These are phyloP conservation scores for Moesziomyces sp. DNA, from an alignment of 1,284 basidiomycete species.

Conservation along the genomic window DNA sequence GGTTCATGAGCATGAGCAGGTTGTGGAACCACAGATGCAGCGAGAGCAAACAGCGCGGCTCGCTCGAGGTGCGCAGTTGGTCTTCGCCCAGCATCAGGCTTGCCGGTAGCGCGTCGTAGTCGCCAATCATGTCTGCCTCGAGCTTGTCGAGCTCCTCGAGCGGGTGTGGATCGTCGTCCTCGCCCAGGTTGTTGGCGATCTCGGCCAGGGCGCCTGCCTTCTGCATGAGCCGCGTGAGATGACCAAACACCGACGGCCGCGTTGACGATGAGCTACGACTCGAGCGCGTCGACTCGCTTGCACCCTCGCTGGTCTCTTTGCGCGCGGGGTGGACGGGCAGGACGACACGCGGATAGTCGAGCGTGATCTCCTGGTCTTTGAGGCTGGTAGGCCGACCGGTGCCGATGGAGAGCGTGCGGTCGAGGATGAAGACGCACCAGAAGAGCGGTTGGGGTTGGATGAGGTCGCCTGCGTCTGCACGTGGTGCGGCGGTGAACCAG, in stretches of 20 bases:
- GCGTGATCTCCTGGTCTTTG: constrained; percentile 13
- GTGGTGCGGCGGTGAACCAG: neutral
- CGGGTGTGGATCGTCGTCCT: constrained; percentile 8
- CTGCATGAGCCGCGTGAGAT: constrained; percentile 13
- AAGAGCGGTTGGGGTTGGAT: constrained; percentile 8
- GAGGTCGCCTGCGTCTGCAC: neutral
- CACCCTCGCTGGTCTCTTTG: neutral
- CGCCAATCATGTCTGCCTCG: constrained; percentile 6
- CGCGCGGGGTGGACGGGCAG: neutral
- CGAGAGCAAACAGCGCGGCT: constrained; percentile 8
- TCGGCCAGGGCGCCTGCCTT: constrained; percentile 8
- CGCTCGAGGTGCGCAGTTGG: neutral
- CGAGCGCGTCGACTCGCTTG: neutral
- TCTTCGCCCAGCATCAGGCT: constrained; percentile 4
- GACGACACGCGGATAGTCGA: constrained; percentile 5
- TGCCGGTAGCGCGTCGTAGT: constrained; percentile 5
- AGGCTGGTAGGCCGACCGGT: constrained; percentile 8
- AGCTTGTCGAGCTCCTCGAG: constrained; percentile 12
- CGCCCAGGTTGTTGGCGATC: constrained; percentile 15
- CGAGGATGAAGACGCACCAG: constrained; percentile 12
- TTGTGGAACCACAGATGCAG: constrained; percentile 13
- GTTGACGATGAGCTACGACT: neutral
- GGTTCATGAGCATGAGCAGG: constrained; percentile 9
- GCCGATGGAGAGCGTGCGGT: constrained; percentile 8
- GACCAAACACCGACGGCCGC: constrained; percentile 5